phyloP scores from a whole-genome alignment of 2,329 filamentous ascomycete species.

The Neofusicoccum parvum region DNA sequence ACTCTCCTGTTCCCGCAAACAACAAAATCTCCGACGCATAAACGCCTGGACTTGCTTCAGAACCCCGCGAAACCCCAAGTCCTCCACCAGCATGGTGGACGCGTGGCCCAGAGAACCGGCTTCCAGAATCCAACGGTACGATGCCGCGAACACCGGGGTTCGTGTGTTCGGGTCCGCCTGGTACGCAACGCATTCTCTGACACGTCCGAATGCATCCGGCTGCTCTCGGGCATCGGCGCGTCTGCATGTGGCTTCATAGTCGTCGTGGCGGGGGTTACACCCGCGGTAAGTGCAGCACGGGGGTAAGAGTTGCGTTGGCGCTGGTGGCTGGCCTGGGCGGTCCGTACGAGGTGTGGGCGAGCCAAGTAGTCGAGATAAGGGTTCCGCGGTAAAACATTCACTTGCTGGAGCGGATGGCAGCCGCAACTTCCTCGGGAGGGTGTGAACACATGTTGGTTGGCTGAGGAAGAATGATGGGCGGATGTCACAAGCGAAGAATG shows the following conservation, averaged over 20 bases:
- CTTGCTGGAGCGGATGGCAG: neutral
- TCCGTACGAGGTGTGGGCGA: neutral
- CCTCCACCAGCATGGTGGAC: neutral
- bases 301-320: neutral
- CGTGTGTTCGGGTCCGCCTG: too few relatives aligned
- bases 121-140: neutral
- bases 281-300: neutral
- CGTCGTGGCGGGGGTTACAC: neutral
- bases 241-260: neutral
- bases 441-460: neutral
- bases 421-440: neutral
- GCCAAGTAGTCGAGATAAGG: neutral
- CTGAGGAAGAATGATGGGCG: neutral
- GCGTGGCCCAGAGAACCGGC: neutral
- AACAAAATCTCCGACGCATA: neutral
- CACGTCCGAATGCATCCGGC: too few relatives aligned
- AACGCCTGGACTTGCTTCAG: neutral
- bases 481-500: conserved; percentile 1
- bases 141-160: neutral
- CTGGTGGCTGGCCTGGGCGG: neutral
- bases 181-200: neutral
- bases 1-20: neutral
- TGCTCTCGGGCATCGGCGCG: neutral
- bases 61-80: conserved; percentile 1
- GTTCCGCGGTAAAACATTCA: neutral